phyloP scores from a whole-genome alignment of 306 rosid genomes.

The Vicia villosa region DNA sequence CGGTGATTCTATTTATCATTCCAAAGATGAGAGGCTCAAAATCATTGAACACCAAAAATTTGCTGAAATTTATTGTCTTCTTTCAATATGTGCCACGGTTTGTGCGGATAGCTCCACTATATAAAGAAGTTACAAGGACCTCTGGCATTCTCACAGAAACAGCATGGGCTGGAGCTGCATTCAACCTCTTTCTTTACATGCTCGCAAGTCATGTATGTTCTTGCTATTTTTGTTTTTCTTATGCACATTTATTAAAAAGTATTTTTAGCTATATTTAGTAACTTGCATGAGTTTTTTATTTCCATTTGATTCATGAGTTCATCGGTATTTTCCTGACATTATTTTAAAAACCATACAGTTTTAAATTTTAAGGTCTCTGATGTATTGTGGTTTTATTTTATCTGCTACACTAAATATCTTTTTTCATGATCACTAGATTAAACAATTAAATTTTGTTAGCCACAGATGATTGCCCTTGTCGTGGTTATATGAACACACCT shows the following conservation, averaged over 20 bases:
- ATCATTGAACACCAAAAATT: slow-evolving; percentile 73
- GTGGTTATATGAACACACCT: background rate
- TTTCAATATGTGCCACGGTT: slow-evolving; percentile 87
- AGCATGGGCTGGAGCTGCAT: slow-evolving; percentile 99
- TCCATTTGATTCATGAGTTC: background rate
- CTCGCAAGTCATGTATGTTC: slow-evolving; percentile 96
- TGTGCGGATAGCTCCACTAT: slow-evolving; percentile 81
- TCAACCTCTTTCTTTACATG: slow-evolving; percentile 92
- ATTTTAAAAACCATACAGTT: too few relatives aligned
- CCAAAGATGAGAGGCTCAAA: slow-evolving; percentile 68
- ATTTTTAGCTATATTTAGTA: background rate
- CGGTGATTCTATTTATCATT: slow-evolving; percentile 69
- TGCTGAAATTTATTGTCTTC: slow-evolving; percentile 75
- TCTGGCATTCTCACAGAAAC: slow-evolving; percentile 97
- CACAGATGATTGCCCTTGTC: slow-evolving; percentile 13
- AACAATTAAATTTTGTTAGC: slow-evolving; percentile 14
- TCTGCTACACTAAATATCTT: background rate
- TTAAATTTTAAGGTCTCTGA: slow-evolving; percentile 3
- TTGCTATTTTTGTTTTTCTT: slow-evolving; percentile 20
- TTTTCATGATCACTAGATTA: slow-evolving; percentile 7
- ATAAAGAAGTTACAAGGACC: slow-evolving; percentile 89
- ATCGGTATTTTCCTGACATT: too few relatives aligned
- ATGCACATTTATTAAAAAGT: background rate
- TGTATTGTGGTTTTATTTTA: slow-evolving; percentile 27
- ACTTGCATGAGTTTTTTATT: slow-evolving; percentile 15